phyloP scores from a whole-genome alignment of 129 eudicot genomes.

The Logfia minima region DNA sequence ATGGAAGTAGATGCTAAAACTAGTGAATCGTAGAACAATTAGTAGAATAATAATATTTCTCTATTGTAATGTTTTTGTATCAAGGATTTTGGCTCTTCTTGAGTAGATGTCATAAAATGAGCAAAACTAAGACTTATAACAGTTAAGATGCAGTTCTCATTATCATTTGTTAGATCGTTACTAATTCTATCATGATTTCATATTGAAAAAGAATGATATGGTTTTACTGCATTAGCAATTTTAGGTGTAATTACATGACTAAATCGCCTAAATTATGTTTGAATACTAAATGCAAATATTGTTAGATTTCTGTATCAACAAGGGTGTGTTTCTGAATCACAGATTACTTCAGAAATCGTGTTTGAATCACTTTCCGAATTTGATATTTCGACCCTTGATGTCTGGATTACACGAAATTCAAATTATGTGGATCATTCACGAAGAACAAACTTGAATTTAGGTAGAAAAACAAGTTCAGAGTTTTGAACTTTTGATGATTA shows the following conservation, averaged over 20 bases:
- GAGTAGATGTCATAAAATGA: neutral
- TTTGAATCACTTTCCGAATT: no score
- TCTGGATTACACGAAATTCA: no score
- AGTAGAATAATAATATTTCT: constrained; percentile 19
- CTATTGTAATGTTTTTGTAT: constrained; percentile 14
- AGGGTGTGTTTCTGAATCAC: no score
- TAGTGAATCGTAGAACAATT: constrained; percentile 13
- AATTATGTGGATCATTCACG: no score
- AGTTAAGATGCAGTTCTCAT: neutral
- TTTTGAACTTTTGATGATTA: no score
- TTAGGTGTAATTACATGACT: neutral
- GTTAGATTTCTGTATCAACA: no score
- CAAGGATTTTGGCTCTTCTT: constrained; percentile 10
- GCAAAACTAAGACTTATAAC: neutral
- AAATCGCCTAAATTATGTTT: neutral
- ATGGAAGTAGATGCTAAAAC: constrained; percentile 53
- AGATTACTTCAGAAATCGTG: no score
- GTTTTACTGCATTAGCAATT: no score
- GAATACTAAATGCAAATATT: no score
- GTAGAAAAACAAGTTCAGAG: no score
- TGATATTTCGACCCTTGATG: no score
- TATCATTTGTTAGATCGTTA: neutral
- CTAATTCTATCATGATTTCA: neutral
- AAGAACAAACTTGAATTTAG: no score
- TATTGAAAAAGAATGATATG: neutral